These are phyloP conservation scores for Tolypocladium inflatum DNA, from an alignment of 2,329 filamentous ascomycete genomes.

Conservation along the genomic window DNA sequence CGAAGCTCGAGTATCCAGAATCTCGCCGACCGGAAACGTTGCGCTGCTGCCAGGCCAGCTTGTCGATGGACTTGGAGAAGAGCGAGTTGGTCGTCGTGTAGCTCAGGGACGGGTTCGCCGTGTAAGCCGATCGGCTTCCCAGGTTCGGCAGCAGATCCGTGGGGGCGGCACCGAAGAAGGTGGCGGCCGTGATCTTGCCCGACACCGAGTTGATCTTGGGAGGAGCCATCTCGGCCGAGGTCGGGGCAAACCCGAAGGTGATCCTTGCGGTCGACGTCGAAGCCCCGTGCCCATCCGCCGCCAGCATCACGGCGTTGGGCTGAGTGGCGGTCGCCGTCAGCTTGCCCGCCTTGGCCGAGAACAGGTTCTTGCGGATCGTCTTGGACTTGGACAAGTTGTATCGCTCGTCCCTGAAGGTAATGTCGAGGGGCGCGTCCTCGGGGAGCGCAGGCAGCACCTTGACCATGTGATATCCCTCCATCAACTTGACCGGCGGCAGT, in stretches of 20 bases:
- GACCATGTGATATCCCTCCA: conserved; percentile 34
- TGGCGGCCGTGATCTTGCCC: conserved; percentile 41
- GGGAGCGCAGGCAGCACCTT: conserved; percentile 41
- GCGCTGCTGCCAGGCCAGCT: conserved; percentile 32
- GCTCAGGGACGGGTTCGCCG: conserved; percentile 30
- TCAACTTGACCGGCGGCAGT: conserved; percentile 15
- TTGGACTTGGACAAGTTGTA: conserved; percentile 43
- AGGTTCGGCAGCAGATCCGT: conserved; percentile 40
- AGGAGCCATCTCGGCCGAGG: conserved; percentile 29
- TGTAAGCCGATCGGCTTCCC: conserved; percentile 30
- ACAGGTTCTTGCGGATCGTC: conserved; percentile 41
- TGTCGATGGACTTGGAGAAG: conserved; percentile 22
- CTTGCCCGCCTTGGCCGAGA: conserved; percentile 40
- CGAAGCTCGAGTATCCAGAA: conserved; percentile 43
- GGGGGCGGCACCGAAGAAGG: conserved; percentile 39
- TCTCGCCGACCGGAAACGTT: conserved; percentile 31
- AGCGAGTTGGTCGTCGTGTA: conserved; percentile 37
- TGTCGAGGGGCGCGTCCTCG: conserved; percentile 41
- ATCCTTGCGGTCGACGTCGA: conserved; percentile 33
- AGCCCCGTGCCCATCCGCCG: conserved; percentile 35
- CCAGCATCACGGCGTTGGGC: conserved; percentile 38
- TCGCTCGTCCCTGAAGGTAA: conserved; percentile 35
- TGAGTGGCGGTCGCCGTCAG: conserved; percentile 36
- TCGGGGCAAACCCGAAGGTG: conserved; percentile 37
- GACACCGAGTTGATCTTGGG: conserved; percentile 39